Percentiles rank a stretch among this genome's conserved stretches.
Evolutionary conservation across 768 basidiomycete species (phyloP).

Genomic region (Auricularia cornea): DNA sequence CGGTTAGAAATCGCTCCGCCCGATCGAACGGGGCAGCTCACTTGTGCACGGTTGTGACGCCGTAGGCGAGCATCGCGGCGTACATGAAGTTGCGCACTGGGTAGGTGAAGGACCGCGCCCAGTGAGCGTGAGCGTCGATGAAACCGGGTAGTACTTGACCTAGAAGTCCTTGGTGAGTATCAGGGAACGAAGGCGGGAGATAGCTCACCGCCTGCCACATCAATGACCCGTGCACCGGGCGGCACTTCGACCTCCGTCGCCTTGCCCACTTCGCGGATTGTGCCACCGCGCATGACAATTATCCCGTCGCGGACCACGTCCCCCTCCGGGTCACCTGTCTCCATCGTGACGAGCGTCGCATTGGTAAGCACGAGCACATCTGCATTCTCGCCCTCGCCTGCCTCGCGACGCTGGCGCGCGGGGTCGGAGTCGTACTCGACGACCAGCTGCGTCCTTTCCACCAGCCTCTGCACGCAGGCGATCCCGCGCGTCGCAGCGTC

Average conservation of each 20-base stretch:
- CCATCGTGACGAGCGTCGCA: slow-evolving; percentile 66
- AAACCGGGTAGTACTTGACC: slow-evolving; percentile 65
- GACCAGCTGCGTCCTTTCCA: slow-evolving; percentile 51
- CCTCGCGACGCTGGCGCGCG: slow-evolving; percentile 47
- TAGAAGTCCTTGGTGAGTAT: slow-evolving; percentile 20
- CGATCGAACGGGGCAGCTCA: too few relatives aligned
- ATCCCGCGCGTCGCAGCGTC: slow-evolving; percentile 54
- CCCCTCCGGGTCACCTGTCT: slow-evolving; percentile 35
- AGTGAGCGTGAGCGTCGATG: slow-evolving; percentile 72
- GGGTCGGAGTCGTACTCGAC: slow-evolving; percentile 57
- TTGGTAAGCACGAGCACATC: slow-evolving; percentile 54
- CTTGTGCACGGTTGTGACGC: slow-evolving; percentile 73
- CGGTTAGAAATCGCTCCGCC: too few relatives aligned
- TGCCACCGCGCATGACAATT: slow-evolving; percentile 46
- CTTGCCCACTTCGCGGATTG: slow-evolving; percentile 43
- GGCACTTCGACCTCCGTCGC: slow-evolving; percentile 27
- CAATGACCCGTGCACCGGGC: slow-evolving; percentile 36
- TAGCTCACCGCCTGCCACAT: slow-evolving; percentile 62
- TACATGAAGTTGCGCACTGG: slow-evolving; percentile 67
- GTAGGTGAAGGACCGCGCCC: slow-evolving; percentile 47
- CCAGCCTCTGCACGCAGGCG: slow-evolving; percentile 44
- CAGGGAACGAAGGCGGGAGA: slow-evolving; percentile 11
- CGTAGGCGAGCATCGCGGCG: slow-evolving; percentile 67
- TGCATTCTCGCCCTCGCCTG: slow-evolving; percentile 22
- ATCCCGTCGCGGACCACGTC: slow-evolving; percentile 50